Conservation (phyloP, 306 rosid species). For the Malus orientalis region DNA sequence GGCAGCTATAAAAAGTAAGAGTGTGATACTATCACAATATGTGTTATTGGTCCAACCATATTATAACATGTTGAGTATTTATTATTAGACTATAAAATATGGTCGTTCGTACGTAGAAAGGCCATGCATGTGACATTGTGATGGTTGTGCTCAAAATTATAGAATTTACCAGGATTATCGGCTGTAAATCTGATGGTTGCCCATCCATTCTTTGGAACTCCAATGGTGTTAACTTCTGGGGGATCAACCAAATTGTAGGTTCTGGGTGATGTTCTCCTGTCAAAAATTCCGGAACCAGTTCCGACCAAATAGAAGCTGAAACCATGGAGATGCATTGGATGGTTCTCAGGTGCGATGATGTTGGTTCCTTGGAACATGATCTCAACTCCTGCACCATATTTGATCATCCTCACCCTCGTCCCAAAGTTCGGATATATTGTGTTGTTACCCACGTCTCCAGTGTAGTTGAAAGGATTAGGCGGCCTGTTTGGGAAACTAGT, state of each 20-base stretch:
- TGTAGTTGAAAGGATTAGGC: slow-evolving; percentile 23
- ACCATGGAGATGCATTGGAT: slow-evolving; percentile 49
- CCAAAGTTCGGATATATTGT: slow-evolving; percentile 13
- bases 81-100: not conserved
- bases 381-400: slow-evolving; percentile 29
- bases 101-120: not conserved
- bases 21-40: not conserved
- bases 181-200: slow-evolving; percentile 27
- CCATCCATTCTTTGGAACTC: slow-evolving; percentile 39
- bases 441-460: slow-evolving; percentile 23
- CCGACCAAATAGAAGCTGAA: slow-evolving; percentile 35
- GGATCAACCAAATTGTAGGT: slow-evolving; percentile 32
- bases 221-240: slow-evolving; percentile 18
- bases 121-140: not conserved
- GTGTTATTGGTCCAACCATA: not conserved
- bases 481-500: slow-evolving; percentile 25
- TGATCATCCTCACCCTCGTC: slow-evolving; percentile 15
- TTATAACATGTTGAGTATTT: not conserved
- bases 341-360: slow-evolving; percentile 29
- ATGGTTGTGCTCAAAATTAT: not conserved
- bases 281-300: slow-evolving; percentile 21
- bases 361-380: slow-evolving; percentile 40
- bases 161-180: slow-evolving; percentile 28
- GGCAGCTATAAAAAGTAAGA: not conserved
- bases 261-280: not conserved